Evolutionary conservation across 805 yeast species (phyloP), one percentile per base, ranked within the genome.

Genomic region (Suhomyces xylopsoci): DNA sequence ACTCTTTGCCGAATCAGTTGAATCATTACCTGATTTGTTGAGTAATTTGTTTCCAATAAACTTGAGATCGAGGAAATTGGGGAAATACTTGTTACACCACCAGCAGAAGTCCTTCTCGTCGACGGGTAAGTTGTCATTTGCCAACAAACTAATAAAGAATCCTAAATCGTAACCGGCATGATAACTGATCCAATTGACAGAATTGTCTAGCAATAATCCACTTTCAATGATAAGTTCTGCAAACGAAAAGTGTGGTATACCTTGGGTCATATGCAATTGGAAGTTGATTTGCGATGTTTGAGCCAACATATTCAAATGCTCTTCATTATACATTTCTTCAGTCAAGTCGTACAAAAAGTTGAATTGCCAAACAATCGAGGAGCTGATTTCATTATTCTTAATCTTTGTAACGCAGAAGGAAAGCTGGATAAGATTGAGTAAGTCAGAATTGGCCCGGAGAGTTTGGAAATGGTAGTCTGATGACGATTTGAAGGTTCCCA

Each of bases 161-260:
- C 98, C 99, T 65, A 92, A 81, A 68, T 94, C 99, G 69, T 94
- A 94, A 10, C 98, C 99, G 1, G 82, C 85, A 67, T 94, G 97
- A 71, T 87, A 94, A 55, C 96, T 87, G 49, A 90, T 78, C 99
- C 99, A 94, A 49, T 85, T 83, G 45, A 90, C 81, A 34, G 80
- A 71, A 26, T 79, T 77, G 60, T 89, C 85, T 61, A 94, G 73
- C 36, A 92, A 81, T 57, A 94, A 74, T 0, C 99, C 99, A 47
- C 96, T 87, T 53, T 89, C 90, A 54, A 87, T 87, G 63, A 94
- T 76, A 51, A 88, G 73, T 68, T 90, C 96, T 12, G 97, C 90
- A 74, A 94, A 92, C 53, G 83, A 85, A 59, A 82, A 80, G 51
- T 83, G 84, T 25, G 87, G 87, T 47, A 94, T 88, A 19, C 99